phyloP scores from a whole-genome alignment of 2,329 filamentous ascomycete species.

The Harringtonia aguacate region DNA sequence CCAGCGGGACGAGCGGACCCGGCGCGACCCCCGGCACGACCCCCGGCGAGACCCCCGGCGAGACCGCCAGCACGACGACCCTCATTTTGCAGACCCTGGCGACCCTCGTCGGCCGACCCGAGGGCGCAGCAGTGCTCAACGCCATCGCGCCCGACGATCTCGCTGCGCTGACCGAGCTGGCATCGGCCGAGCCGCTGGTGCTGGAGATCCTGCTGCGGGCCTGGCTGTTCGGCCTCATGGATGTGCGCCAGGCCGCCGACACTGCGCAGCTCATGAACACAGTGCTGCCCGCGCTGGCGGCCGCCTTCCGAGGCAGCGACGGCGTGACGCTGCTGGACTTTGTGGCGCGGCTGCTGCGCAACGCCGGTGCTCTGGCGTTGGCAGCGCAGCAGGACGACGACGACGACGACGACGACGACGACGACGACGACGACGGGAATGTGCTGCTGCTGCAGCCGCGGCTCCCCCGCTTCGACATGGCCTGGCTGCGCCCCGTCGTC shows the following conservation, averaged over 20 bases:
- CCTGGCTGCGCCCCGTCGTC: constrained; percentile 40
- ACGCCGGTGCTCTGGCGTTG: constrained; percentile 20
- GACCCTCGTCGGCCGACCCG: constrained; percentile 39
- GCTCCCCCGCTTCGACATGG: constrained; percentile 29
- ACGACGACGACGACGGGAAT: too few species aligned
- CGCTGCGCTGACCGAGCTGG: constrained; percentile 44
- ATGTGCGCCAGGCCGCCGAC: constrained; percentile 7
- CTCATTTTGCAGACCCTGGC: constrained; percentile 47
- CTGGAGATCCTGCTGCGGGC: constrained; percentile 45
- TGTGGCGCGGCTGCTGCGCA: constrained; percentile 39
- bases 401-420: background rate
- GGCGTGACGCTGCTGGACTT: constrained; percentile 49
- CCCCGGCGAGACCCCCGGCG: constrained; percentile 39
- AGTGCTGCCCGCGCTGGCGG: constrained; percentile 35
- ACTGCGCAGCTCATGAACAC: constrained; percentile 23
- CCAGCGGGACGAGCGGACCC: constrained; percentile 23
- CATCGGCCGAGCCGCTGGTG: constrained; percentile 39
- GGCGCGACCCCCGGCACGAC: background rate
- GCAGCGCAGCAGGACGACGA: constrained; percentile 25
- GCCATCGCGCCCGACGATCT: constrained; percentile 31
- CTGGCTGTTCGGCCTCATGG: constrained; percentile 29
- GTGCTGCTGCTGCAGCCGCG: constrained; percentile 16
- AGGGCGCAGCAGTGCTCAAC: constrained; percentile 37
- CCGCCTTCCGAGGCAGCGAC: constrained; percentile 48
- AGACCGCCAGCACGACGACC: too few species aligned